These are phyloP conservation scores for Ramaria rubella DNA, from an alignment of 768 basidiomycete species.

Conservation along the genomic window DNA sequence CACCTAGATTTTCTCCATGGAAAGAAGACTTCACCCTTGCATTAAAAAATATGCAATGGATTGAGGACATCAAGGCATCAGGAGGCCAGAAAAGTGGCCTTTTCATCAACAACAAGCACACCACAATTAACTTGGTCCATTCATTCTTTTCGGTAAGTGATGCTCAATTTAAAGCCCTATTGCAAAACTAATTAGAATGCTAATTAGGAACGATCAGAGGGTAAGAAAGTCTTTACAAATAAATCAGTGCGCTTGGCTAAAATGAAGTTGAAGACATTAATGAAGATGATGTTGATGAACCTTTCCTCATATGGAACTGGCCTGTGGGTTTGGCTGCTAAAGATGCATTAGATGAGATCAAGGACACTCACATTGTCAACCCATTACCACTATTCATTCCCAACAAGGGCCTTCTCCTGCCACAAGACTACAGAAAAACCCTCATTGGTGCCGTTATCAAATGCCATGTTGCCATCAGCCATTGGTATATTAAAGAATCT, in stretches of 20 bases:
- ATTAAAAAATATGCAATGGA: background rate
- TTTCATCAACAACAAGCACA: background rate
- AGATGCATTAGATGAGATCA: background rate
- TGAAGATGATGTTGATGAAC: background rate
- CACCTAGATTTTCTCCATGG: background rate
- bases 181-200: background rate
- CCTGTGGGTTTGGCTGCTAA: background rate
- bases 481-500: background rate
- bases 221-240: background rate
- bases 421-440: background rate
- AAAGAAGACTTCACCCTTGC: background rate
- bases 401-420: background rate
- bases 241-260: background rate
- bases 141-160: background rate
- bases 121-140: background rate
- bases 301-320: background rate
- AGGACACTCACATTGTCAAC: background rate
- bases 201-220: background rate
- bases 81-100: background rate
- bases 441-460: background rate
- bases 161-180: background rate
- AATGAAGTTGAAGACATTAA: background rate
- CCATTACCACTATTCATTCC: background rate
- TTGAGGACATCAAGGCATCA: background rate
- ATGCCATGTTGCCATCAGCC: background rate